Percentiles rank a stretch among this genome's conserved stretches.
These are phyloP conservation scores for Lycium ferocissimum DNA, from an alignment of 257 asterid species.

Conservation along the genomic window DNA sequence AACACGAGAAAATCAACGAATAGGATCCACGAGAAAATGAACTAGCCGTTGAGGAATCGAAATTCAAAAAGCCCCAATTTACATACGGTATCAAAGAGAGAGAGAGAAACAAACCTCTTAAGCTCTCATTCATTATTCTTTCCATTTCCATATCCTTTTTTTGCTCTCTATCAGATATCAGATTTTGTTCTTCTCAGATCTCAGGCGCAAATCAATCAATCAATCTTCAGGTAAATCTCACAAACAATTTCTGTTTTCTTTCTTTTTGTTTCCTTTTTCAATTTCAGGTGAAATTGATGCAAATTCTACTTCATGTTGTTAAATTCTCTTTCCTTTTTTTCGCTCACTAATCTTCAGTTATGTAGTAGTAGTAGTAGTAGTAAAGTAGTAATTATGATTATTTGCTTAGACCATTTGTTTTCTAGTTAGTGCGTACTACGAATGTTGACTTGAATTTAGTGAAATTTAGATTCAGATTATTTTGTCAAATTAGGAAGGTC, in stretches of 20 bases:
- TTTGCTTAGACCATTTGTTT: not conserved
- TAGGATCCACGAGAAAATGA: slow-evolving; percentile 43
- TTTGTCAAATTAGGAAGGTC: not conserved
- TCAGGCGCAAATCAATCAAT: slow-evolving; percentile 25
- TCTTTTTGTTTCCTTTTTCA: not conserved
- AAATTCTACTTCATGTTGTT: not conserved
- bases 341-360: not conserved
- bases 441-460: not conserved
- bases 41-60: slow-evolving; percentile 64
- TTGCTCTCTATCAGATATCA: slow-evolving; percentile 35
- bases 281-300: slow-evolving; percentile 28
- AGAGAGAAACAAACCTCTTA: not conserved
- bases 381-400: not conserved
- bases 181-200: slow-evolving; percentile 33
- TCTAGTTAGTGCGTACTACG: not conserved
- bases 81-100: slow-evolving; percentile 18
- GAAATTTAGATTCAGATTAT: not conserved
- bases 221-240: slow-evolving; percentile 32
- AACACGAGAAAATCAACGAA: not conserved
- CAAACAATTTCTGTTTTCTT: not conserved
- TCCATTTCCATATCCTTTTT: slow-evolving; percentile 32
- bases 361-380: not conserved
- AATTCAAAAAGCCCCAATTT: slow-evolving; percentile 45
- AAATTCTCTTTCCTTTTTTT: slow-evolving; percentile 14
- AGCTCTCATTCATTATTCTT: slow-evolving; percentile 25